Percentiles rank a stretch among this genome's conserved stretches.
Evolutionary conservation across 2,329 filamentous ascomycete species (phyloP).

Genomic region (Apiospora saccharicola): DNA sequence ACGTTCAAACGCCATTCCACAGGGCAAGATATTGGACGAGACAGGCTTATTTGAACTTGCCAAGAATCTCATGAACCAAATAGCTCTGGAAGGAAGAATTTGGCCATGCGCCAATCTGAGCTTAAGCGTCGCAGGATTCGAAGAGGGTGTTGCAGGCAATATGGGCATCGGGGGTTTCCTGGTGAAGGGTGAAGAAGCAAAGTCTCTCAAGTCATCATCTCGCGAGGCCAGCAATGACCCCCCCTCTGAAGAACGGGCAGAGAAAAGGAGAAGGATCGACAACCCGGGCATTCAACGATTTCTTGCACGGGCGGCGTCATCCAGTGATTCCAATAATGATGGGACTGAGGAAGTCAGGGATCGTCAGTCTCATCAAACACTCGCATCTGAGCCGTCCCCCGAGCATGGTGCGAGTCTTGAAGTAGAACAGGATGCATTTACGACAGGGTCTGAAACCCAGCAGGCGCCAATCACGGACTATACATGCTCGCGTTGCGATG

Average conservation of each 20-base stretch:
- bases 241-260: constrained; percentile 42
- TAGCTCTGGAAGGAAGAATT: constrained; percentile 77
- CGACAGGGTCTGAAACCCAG: constrained; percentile 32
- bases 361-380: not conserved
- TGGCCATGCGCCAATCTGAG: constrained; percentile 96
- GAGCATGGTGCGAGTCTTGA: constrained; percentile 16
- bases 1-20: constrained; percentile 77
- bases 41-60: constrained; percentile 76
- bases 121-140: constrained; percentile 88
- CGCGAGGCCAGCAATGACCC: constrained; percentile 38
- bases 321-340: constrained; percentile 26
- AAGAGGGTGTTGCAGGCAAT: constrained; percentile 85
- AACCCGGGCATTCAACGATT: constrained; percentile 63
- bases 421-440: constrained; percentile 12
- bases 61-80: constrained; percentile 77
- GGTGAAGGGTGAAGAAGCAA: constrained; percentile 75
- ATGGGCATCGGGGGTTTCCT: constrained; percentile 87
- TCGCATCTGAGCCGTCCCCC: not conserved
- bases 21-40: constrained; percentile 77
- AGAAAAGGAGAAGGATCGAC: constrained; percentile 56
- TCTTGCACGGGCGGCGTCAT: constrained; percentile 54
- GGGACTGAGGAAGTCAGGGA: constrained; percentile 37
- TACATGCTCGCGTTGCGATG: constrained; percentile 71
- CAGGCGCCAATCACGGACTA: constrained; percentile 48
- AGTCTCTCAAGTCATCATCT: constrained; percentile 53